These are phyloP conservation scores for Naganishia vishniacii DNA, from an alignment of 768 basidiomycete species.

Conservation along the genomic window DNA sequence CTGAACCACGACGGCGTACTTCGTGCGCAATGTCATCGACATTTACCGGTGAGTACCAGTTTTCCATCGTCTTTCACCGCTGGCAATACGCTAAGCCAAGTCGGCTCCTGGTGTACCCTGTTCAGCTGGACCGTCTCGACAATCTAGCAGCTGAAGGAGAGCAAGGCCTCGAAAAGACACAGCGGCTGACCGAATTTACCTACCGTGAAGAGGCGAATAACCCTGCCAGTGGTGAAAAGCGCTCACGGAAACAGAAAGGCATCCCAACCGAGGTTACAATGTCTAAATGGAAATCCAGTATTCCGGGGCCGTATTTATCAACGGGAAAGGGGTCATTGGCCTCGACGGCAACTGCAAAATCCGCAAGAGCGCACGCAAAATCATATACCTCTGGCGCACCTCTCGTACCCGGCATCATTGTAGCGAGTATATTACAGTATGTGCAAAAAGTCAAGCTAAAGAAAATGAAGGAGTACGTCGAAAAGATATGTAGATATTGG, in stretches of 20 bases:
- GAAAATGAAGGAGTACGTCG: slow-evolving; percentile 71
- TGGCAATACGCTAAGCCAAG: background rate
- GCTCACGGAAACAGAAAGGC: slow-evolving; percentile 50
- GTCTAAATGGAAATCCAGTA: background rate
- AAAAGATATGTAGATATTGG: slow-evolving; percentile 83
- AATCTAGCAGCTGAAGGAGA: background rate
- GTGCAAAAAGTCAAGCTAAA: slow-evolving; percentile 63
- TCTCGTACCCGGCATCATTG: slow-evolving; percentile 76
- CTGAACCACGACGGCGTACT: slow-evolving; percentile 50
- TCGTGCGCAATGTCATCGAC: slow-evolving; percentile 79
- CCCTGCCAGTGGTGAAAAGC: slow-evolving; percentile 66
- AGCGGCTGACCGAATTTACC: slow-evolving; percentile 7
- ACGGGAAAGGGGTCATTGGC: background rate
- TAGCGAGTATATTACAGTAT: slow-evolving; percentile 72
- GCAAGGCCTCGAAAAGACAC: slow-evolving; percentile 21
- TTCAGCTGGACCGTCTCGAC: slow-evolving; percentile 1
- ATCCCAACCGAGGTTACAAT: slow-evolving; percentile 44
- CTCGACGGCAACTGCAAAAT: slow-evolving; percentile 56
- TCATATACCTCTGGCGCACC: slow-evolving; percentile 89
- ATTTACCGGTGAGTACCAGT: slow-evolving; percentile 66
- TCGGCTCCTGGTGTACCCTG: background rate
- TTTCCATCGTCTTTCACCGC: background rate
- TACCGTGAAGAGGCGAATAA: background rate
- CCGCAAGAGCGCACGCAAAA: slow-evolving; percentile 84
- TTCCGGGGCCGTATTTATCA: background rate